phyloP scores from a whole-genome alignment of 306 rosid genomes.

The Corylus avellana region DNA sequence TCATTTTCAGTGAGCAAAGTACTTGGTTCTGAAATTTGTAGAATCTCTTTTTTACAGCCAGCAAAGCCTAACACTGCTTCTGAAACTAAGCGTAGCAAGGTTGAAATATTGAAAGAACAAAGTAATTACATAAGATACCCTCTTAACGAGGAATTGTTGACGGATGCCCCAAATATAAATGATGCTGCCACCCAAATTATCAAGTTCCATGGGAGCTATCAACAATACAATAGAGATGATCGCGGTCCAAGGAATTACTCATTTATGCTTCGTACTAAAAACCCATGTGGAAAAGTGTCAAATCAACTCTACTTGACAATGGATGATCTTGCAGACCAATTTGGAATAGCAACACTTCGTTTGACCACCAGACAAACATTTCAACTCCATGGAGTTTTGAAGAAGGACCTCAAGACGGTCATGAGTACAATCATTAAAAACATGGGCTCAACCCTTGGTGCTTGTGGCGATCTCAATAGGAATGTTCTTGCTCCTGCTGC shows the following conservation, averaged over 20 bases:
- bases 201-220: constrained; percentile 98
- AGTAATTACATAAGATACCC: constrained; percentile 91
- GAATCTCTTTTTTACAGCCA: constrained; percentile 48
- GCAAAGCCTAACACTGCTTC: constrained; percentile 53
- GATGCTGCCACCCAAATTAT: constrained; percentile 92
- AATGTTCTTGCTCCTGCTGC: constrained; percentile 99
- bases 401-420: constrained; percentile 86
- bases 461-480: constrained; percentile 95
- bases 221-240: constrained; percentile 89
- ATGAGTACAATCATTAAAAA: constrained; percentile 76
- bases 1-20: background rate
- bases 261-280: constrained; percentile 96
- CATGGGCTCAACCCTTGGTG: constrained; percentile 96
- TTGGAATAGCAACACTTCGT: constrained; percentile 96
- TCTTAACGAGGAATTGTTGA: constrained; percentile 85
- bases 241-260: constrained; percentile 83
- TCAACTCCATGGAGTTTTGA: constrained; percentile 94
- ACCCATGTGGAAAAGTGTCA: constrained; percentile 91
- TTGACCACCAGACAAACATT: constrained; percentile 95
- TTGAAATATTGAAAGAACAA: constrained; percentile 92
- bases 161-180: constrained; percentile 80
- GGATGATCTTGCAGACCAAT: constrained; percentile 99
- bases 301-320: constrained; percentile 89
- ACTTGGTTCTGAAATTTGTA: background rate
- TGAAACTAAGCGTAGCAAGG: constrained; percentile 86